Percentiles rank a stretch among this genome's conserved stretches.
Evolutionary conservation across 768 basidiomycete species (phyloP).

Genomic region (Antrodiella citrinella): DNA sequence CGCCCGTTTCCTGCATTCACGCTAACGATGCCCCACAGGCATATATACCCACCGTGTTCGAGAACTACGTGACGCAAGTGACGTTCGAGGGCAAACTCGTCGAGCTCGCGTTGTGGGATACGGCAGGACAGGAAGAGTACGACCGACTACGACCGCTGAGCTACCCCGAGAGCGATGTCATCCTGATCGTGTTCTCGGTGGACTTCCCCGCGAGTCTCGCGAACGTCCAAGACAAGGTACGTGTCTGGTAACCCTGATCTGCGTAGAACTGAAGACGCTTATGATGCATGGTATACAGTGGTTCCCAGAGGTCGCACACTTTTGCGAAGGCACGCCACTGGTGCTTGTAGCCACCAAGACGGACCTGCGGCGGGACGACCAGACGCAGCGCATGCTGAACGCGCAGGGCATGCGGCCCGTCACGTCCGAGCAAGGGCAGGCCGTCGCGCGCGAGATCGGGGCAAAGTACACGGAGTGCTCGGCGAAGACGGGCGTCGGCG

Average conservation of each 20-base stretch:
- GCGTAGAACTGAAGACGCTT: too few species aligned
- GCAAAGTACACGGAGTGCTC: conserved; percentile 92
- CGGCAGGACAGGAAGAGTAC: conserved; percentile 96
- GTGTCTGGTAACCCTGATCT: conserved; percentile 13
- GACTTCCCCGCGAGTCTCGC: conserved; percentile 88
- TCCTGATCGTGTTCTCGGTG: conserved; percentile 90
- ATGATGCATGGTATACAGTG: conserved; percentile 42
- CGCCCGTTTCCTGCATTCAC: conserved; percentile 12
- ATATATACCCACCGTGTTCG: conserved; percentile 90
- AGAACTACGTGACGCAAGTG: conserved; percentile 88
- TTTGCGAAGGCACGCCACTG: conserved; percentile 82
- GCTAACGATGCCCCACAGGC: conserved; percentile 38
- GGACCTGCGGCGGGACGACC: conserved; percentile 81
- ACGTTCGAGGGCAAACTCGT: conserved; percentile 82
- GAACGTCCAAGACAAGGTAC: conserved; percentile 85
- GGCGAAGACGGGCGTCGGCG: conserved; percentile 84
- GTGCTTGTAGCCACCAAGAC: conserved; percentile 92
- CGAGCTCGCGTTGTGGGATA: conserved; percentile 98
- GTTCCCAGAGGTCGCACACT: conserved; percentile 90
- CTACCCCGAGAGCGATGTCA: conserved; percentile 85
- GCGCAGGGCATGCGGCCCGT: conserved; percentile 86
- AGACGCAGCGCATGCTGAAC: conserved; percentile 78
- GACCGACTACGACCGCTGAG: conserved; percentile 80
- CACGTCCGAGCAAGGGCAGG: conserved; percentile 70
- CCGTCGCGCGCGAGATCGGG: conserved; percentile 89